Percentiles rank a stretch among this genome's conserved stretches.
Evolutionary conservation across 2,329 filamentous ascomycete genomes (phyloP).

Genomic region (Trichoderma koningiopsis): DNA sequence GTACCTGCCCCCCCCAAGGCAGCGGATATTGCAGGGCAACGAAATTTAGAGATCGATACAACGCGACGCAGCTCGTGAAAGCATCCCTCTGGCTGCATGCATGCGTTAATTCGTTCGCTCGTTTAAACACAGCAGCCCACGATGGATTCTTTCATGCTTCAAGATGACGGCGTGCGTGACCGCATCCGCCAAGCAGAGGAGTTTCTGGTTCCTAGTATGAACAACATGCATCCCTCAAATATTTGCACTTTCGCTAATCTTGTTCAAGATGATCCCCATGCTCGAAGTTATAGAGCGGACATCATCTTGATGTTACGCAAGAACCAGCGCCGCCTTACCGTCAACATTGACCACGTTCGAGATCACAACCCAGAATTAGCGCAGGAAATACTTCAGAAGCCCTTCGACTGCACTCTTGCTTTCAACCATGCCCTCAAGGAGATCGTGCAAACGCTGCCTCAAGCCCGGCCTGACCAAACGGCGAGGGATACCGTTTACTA

Average conservation of each 20-base stretch:
- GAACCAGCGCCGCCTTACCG: constrained; percentile 64
- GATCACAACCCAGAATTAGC: constrained; percentile 84
- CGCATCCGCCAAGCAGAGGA: constrained; percentile 86
- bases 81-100: background rate
- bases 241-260: constrained; percentile 13
- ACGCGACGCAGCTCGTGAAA: constrained; percentile 4
- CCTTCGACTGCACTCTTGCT: constrained; percentile 84
- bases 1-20: constrained; percentile 7
- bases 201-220: constrained; percentile 86
- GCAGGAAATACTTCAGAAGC: constrained; percentile 73
- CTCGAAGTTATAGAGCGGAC: constrained; percentile 80
- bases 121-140: constrained; percentile 29
- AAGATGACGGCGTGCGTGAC: constrained; percentile 82
- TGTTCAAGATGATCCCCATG: constrained; percentile 52
- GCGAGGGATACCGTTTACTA: constrained; percentile 85
- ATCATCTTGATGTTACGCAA: constrained; percentile 78
- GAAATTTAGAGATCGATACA: constrained; percentile 9
- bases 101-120: background rate
- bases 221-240: background rate
- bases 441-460: constrained; percentile 77
- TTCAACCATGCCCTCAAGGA: constrained; percentile 91
- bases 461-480: constrained; percentile 73
- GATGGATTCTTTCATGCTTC: constrained; percentile 75
- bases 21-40: background rate
- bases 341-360: constrained; percentile 88